phyloP scores from a whole-genome alignment of 1,284 basidiomycete species.

The Ustilago trichophora region DNA sequence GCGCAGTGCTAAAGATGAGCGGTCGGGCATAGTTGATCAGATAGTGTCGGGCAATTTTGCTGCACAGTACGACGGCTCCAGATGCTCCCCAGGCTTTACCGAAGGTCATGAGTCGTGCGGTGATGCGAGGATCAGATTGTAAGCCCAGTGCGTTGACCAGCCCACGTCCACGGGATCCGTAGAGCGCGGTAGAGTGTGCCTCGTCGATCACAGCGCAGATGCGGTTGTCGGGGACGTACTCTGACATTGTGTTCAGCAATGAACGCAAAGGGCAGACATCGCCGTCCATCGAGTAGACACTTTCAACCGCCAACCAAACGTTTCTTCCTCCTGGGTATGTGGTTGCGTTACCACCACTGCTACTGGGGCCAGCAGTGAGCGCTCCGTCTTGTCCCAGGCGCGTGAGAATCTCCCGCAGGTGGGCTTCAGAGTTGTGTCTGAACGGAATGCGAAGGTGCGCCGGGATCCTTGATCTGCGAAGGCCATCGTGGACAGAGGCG shows the following conservation, averaged over 20 bases:
- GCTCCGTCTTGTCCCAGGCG: conserved; percentile 3
- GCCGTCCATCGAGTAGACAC: conserved; percentile 94
- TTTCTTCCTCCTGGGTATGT: conserved; percentile 15
- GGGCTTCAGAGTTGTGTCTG: conserved; percentile 26
- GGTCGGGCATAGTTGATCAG: conserved; percentile 91
- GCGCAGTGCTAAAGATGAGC: conserved; percentile 68
- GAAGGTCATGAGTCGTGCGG: conserved; percentile 60
- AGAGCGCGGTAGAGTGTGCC: conserved; percentile 79
- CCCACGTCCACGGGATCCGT: conserved; percentile 67
- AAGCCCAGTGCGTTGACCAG: conserved; percentile 45
- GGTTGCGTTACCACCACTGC: neutral
- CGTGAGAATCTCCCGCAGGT: conserved; percentile 17
- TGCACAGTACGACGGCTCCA: conserved; percentile 79
- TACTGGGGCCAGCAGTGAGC: conserved; percentile 3
- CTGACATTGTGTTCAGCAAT: conserved; percentile 74
- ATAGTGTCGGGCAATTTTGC: conserved; percentile 78
- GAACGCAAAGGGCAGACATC: conserved; percentile 80
- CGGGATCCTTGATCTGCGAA: conserved; percentile 75
- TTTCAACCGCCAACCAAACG: conserved; percentile 79
- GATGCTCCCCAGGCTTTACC: conserved; percentile 62
- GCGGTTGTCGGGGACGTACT: conserved; percentile 70
- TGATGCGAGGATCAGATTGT: conserved; percentile 19
- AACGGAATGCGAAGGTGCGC: conserved; percentile 24
- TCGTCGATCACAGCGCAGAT: conserved; percentile 77
- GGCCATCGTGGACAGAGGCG: conserved; percentile 89